These are phyloP conservation scores for Fusarium mangiferae DNA, from an alignment of 2,329 filamentous ascomycete genomes.

Conservation along the genomic window DNA sequence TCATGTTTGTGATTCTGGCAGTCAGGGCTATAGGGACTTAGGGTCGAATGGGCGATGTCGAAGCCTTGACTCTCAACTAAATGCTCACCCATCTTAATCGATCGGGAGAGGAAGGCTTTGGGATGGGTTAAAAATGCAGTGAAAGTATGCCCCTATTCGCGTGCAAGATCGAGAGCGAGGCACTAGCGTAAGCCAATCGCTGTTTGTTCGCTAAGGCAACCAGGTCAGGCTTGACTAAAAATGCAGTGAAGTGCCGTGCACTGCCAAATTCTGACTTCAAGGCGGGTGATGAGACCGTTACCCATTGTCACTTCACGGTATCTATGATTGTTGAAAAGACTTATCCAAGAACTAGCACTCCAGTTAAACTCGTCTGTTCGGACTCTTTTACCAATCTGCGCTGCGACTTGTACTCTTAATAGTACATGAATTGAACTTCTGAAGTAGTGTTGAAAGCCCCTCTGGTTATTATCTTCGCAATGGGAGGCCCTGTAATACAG, in stretches of 20 bases:
- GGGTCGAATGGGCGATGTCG: background rate
- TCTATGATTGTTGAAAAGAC: background rate
- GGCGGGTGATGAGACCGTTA: too few relatives aligned
- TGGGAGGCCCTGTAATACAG: too few relatives aligned
- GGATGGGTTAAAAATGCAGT: background rate
- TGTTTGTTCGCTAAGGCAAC: background rate
- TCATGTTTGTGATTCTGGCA: background rate
- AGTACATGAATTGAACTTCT: too few relatives aligned
- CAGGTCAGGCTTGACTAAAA: background rate
- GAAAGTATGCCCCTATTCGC: background rate
- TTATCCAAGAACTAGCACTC: background rate
- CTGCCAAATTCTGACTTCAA: too few relatives aligned
- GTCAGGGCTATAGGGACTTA: fast-evolving
- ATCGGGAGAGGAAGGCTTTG: background rate
- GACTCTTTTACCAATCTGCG: too few relatives aligned
- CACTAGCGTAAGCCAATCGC: background rate
- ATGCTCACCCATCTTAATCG: fast-evolving
- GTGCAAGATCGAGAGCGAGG: too few relatives aligned
- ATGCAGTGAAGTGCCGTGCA: background rate
- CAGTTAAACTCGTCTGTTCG: too few relatives aligned
- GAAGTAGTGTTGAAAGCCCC: background rate
- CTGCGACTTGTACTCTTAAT: background rate
- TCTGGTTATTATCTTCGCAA: too few relatives aligned
- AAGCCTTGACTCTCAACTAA: fast-evolving
- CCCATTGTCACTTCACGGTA: too few relatives aligned